Percentiles rank a stretch among this genome's conserved stretches.
phyloP scores from a whole-genome alignment of 106 monocot genomes.

The Alisma plantagoaquatica region DNA sequence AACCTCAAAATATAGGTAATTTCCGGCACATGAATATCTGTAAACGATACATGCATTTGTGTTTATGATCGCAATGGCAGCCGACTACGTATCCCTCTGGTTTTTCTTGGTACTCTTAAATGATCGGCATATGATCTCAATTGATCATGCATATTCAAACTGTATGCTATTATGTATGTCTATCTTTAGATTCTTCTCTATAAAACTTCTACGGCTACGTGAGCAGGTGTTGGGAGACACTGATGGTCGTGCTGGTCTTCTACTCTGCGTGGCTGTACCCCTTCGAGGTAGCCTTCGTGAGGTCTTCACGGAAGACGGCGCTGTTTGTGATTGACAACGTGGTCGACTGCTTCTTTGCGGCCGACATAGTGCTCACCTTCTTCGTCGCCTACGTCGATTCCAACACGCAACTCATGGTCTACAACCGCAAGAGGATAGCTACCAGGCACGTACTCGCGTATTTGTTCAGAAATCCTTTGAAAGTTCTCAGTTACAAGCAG shows the following conservation, averaged over 20 bases:
- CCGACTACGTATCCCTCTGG: too few species aligned
- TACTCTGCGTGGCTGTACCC: slow-evolving; percentile 97
- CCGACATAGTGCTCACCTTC: slow-evolving; percentile 76
- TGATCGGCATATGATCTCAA: too few species aligned
- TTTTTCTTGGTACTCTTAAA: neutral
- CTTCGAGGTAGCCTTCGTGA: slow-evolving; percentile 84
- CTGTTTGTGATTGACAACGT: slow-evolving; percentile 54
- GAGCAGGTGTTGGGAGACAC: slow-evolving; percentile 81
- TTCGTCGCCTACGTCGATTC: slow-evolving; percentile 82
- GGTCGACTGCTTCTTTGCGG: slow-evolving; percentile 60
- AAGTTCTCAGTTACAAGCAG: too few species aligned
- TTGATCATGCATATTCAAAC: too few species aligned
- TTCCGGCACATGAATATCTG: neutral
- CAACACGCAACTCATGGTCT: slow-evolving; percentile 66
- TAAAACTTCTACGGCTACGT: too few species aligned
- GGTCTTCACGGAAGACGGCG: slow-evolving; percentile 31
- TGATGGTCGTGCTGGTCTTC: slow-evolving; percentile 71
- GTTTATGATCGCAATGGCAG: too few species aligned
- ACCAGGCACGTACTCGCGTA: slow-evolving; percentile 44
- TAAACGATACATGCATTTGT: neutral
- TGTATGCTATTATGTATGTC: too few species aligned
- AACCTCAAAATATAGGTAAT: slow-evolving; percentile 56
- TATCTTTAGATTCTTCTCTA: too few species aligned
- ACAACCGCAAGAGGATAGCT: slow-evolving; percentile 53
- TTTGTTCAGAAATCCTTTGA: too few species aligned